These are phyloP conservation scores for Thraustotheca clavata DNA, from an alignment of 352 stramenopile species.

Conservation along the genomic window DNA sequence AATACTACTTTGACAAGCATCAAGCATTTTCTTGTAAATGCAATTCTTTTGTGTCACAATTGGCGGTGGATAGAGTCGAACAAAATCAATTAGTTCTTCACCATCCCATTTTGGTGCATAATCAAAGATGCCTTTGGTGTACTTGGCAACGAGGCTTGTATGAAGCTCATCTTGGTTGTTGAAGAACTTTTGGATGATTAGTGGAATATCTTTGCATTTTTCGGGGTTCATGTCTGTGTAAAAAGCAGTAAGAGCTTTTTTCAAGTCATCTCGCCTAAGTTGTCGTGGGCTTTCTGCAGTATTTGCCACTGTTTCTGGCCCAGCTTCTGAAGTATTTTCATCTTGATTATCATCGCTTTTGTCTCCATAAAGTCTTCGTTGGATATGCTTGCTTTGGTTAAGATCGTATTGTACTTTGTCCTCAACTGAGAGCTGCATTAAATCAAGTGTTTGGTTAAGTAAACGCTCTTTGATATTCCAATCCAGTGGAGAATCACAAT, in stretches of 20 bases:
- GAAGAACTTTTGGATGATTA: constrained; percentile 61
- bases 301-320: not conserved
- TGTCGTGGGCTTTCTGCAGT: not conserved
- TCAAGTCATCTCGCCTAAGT: constrained; percentile 33
- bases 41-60: constrained; percentile 27
- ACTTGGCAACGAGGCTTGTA: constrained; percentile 56
- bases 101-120: constrained; percentile 15
- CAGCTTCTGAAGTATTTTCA: constrained; percentile 22
- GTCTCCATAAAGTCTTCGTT: constrained; percentile 53
- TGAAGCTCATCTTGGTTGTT: constrained; percentile 53
- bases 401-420: constrained; percentile 76
- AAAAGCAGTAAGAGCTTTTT: constrained; percentile 35
- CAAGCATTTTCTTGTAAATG: constrained; percentile 73
- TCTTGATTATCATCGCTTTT: constrained; percentile 27
- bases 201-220: constrained; percentile 52
- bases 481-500: constrained; percentile 92
- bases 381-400: constrained; percentile 49
- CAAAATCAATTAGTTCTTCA: constrained; percentile 59
- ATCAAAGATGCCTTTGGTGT: constrained; percentile 41
- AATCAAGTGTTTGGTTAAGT: constrained; percentile 87
- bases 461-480: constrained; percentile 92
- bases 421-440: constrained; percentile 67
- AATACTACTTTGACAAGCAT: constrained; percentile 68
- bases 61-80: constrained; percentile 53
- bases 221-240: constrained; percentile 53